These are phyloP conservation scores for Emmonsiellopsis sp. DNA, from an alignment of 2,329 filamentous ascomycete species.

Conservation along the genomic window DNA sequence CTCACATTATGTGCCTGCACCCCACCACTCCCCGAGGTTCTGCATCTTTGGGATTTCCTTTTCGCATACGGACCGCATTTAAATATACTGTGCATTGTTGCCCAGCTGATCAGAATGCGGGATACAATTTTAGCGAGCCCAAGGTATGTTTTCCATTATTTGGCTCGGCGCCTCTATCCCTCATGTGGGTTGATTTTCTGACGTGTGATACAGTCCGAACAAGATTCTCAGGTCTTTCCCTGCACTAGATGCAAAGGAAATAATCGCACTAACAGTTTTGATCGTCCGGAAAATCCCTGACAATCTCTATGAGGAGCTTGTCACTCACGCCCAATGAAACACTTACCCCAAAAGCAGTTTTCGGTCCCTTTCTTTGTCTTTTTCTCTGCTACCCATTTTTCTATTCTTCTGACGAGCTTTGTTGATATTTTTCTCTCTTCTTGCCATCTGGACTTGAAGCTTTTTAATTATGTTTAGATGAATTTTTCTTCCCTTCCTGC, in stretches of 20 bases:
- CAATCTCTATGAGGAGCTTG: conserved; percentile 82
- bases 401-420: background rate
- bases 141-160: conserved; percentile 50
- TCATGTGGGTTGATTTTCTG: conserved; percentile 9
- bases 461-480: background rate
- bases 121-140: conserved; percentile 73
- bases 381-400: no score
- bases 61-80: conserved; percentile 93
- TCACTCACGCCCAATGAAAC: conserved; percentile 61
- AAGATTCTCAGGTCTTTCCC: conserved; percentile 85
- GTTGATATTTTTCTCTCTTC: background rate
- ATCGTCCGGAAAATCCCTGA: conserved; percentile 86
- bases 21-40: conserved; percentile 83
- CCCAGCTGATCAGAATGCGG: conserved; percentile 81
- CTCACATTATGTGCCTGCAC: conserved; percentile 93
- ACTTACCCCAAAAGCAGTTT: background rate
- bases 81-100: conserved; percentile 93
- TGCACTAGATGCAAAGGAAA: conserved; percentile 68
- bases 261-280: conserved; percentile 75
- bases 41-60: conserved; percentile 92
- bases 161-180: background rate
- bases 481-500: background rate
- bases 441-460: background rate
- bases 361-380: background rate
- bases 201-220: conserved; percentile 58